Conservation (phyloP, 2,329 filamentous ascomycete genomes). For the Phialocephala subalpina region DNA sequence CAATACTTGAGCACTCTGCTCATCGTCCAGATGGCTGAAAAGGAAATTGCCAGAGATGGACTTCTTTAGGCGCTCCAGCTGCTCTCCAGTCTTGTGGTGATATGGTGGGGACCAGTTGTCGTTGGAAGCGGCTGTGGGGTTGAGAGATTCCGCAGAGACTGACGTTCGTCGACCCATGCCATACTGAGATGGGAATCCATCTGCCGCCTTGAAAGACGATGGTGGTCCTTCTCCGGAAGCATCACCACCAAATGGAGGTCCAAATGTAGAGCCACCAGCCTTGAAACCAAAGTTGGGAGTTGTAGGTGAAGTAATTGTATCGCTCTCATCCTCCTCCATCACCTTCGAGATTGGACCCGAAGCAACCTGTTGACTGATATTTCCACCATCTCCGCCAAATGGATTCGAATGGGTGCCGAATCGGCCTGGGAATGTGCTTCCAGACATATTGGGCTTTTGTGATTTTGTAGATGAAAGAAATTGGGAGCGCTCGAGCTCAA, state of each 20-base stretch:
- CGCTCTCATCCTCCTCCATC: conserved; percentile 70
- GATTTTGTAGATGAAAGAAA: conserved; percentile 57
- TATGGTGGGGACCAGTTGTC: conserved; percentile 91
- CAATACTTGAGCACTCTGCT: conserved; percentile 86
- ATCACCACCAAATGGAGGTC: conserved; percentile 53
- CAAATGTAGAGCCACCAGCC: conserved; percentile 46
- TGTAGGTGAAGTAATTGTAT: conserved; percentile 78
- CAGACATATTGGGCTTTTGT: conserved; percentile 65
- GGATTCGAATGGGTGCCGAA: conserved; percentile 75
- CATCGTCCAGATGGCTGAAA: conserved; percentile 93
- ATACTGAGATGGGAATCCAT: conserved; percentile 89
- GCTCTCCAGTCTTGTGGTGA: conserved; percentile 84
- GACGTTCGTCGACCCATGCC: conserved; percentile 93
- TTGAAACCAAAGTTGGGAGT: conserved; percentile 62
- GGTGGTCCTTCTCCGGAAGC: conserved; percentile 55
- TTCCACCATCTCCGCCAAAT: conserved; percentile 62
- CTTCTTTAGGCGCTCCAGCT: conserved; percentile 78
- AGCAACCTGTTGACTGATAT: conserved; percentile 43
- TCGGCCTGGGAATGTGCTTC: conserved; percentile 78
- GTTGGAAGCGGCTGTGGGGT: conserved; percentile 82
- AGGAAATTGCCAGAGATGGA: conserved; percentile 92
- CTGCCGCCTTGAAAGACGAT: conserved; percentile 49
- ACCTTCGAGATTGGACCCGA: conserved; percentile 65
- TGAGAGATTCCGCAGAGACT: conserved; percentile 95
- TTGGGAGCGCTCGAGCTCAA: conserved; percentile 69